Evolutionary conservation across 73 alveolate genomes (phyloP).

Genomic region (Paramecium biaurelia): DNA sequence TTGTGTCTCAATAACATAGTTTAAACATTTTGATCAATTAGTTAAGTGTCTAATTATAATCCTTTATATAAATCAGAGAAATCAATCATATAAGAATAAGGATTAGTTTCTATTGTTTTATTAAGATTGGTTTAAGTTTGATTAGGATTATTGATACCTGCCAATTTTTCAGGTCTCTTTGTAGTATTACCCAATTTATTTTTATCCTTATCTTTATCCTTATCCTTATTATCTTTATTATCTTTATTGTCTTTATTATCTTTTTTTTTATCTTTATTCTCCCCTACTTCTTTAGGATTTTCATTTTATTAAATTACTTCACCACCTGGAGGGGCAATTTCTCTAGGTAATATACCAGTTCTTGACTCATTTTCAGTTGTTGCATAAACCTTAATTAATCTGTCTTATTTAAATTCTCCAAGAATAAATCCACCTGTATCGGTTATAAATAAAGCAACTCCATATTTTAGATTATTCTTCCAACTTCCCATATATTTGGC

Average conservation of each 20-base stretch:
- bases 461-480: conserved; percentile 93
- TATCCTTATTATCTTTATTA: background rate
- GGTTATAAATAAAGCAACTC: conserved; percentile 92
- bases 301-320: background rate
- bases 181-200: background rate
- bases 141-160: conserved; percentile 39
- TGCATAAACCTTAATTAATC: conserved; percentile 85
- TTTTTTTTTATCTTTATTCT: background rate
- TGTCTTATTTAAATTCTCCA: conserved; percentile 97
- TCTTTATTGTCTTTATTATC: background rate
- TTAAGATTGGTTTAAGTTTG: conserved; percentile 62
- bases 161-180: conserved; percentile 24
- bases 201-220: background rate
- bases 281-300: background rate
- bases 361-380: conserved; percentile 47
- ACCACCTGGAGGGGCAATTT: conserved; percentile 27
- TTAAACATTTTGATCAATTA: conserved; percentile 84
- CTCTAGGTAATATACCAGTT: conserved; percentile 48
- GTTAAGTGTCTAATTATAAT: conserved; percentile 78
- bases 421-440: conserved; percentile 95
- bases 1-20: conserved; percentile 88
- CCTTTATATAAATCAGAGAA: conserved; percentile 86
- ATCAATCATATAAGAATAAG: conserved; percentile 90
- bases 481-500: conserved; percentile 98
- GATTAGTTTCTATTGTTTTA: conserved; percentile 91